phyloP scores from a whole-genome alignment of 2,329 filamentous ascomycete genomes.

The Kalmusia sp. region DNA sequence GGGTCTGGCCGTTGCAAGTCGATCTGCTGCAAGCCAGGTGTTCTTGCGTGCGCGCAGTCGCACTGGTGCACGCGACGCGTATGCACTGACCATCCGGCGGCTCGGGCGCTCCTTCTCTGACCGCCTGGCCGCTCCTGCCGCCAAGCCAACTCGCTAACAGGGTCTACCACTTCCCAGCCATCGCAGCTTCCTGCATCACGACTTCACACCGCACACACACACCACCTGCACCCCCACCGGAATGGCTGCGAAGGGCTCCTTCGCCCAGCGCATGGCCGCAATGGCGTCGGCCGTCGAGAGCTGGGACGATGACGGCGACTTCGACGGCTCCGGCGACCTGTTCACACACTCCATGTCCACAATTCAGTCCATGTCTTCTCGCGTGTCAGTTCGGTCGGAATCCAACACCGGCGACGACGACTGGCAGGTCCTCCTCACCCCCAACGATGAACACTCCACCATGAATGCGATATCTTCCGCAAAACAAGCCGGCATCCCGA shows the following conservation, averaged over 20 bases:
- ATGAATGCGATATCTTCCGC: slow-evolving; percentile 86
- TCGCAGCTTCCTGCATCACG: slow-evolving; percentile 20
- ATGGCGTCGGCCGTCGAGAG: slow-evolving; percentile 74
- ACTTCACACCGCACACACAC: slow-evolving; percentile 18
- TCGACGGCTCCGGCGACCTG: slow-evolving; percentile 67
- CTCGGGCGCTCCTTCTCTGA: background rate
- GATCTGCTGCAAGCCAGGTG: background rate
- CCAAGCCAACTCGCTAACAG: slow-evolving; percentile 6
- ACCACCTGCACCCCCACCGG: slow-evolving; percentile 28
- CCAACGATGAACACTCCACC: slow-evolving; percentile 84
- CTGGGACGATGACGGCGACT: slow-evolving; percentile 64
- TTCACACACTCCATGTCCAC: slow-evolving; percentile 74
- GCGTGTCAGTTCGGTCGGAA: slow-evolving; percentile 83
- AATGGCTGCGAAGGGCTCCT: slow-evolving; percentile 44
- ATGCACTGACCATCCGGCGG: background rate
- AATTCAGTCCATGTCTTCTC: slow-evolving; percentile 77
- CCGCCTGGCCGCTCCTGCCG: background rate
- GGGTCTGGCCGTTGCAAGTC: background rate
- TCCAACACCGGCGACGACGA: slow-evolving; percentile 80
- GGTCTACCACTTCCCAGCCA: slow-evolving; percentile 18
- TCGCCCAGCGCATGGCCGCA: slow-evolving; percentile 47
- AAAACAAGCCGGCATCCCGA: slow-evolving; percentile 86
- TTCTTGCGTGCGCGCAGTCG: background rate
- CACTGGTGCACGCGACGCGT: background rate
- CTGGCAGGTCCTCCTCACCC: slow-evolving; percentile 83